A percentile compares a stretch with the other conserved stretches of the same genome.
Conservation (phyloP, 805 yeast genomes). For the Wickerhamomyces tratensis region DNA sequence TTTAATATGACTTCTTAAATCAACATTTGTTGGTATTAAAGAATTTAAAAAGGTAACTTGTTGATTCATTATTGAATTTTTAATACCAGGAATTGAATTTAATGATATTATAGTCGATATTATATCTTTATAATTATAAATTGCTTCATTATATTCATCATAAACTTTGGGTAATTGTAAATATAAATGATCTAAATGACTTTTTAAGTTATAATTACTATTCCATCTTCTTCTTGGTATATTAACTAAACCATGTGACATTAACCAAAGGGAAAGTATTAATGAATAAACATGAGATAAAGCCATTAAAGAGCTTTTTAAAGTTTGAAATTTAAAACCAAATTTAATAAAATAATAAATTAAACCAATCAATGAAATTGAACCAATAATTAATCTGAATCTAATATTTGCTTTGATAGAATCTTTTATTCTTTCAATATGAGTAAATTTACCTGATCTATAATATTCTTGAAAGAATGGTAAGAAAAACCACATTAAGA, state of each 20-base stretch:
- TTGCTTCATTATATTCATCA: constrained; percentile 56
- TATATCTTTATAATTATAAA: constrained; percentile 51
- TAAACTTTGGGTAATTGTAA: constrained; percentile 44
- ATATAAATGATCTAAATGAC: constrained; percentile 32
- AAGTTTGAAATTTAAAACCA: constrained; percentile 42
- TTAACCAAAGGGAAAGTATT: constrained; percentile 67
- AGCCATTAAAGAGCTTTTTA: constrained; percentile 65
- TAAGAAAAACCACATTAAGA: constrained; percentile 67
- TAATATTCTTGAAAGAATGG: constrained; percentile 70
- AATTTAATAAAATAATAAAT: constrained; percentile 49
- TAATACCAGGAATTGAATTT: constrained; percentile 15
- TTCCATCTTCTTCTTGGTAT: constrained; percentile 43
- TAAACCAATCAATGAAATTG: constrained; percentile 41
- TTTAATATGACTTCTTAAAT: constrained; percentile 15
- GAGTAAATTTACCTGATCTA: constrained; percentile 55
- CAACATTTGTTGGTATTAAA: constrained; percentile 10
- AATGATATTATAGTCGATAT: constrained; percentile 49
- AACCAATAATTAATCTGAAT: constrained; percentile 51
- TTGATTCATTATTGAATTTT: constrained; percentile 8
- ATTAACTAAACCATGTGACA: constrained; percentile 72
- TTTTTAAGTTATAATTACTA: constrained; percentile 24
- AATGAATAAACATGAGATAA: constrained; percentile 70
- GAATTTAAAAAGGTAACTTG: constrained; percentile 7
- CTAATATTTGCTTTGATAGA: constrained; percentile 47
- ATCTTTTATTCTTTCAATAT: constrained; percentile 36